Percentiles rank a stretch among this genome's conserved stretches.
Conservation (phyloP, 2,329 filamentous ascomycete species). For the Helminthosporium solani region DNA sequence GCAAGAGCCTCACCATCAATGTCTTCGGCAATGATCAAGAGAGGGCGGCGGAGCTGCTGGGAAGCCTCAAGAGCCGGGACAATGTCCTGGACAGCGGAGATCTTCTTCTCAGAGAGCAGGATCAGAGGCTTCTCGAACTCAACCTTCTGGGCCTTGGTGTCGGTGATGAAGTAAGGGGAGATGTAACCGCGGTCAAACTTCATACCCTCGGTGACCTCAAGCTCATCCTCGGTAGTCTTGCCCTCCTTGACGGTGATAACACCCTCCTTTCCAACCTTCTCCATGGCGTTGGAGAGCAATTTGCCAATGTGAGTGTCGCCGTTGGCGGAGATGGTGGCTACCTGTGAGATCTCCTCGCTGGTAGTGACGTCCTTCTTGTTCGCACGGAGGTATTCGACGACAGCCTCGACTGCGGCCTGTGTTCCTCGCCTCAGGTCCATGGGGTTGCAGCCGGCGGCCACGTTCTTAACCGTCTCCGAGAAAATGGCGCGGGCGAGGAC, state of each 20-base stretch:
- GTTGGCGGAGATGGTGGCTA: slow-evolving; percentile 97
- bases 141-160: slow-evolving; percentile 97
- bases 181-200: slow-evolving; percentile 98
- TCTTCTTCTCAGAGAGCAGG: slow-evolving; percentile 99
- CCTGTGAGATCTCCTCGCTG: slow-evolving; percentile 93
- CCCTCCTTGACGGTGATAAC: slow-evolving; percentile 99
- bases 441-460: slow-evolving; percentile 98
- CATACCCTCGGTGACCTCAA: slow-evolving; percentile 99
- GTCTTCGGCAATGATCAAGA: slow-evolving; percentile 98
- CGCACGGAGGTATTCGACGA: slow-evolving; percentile 88
- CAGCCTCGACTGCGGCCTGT: slow-evolving; percentile 91
- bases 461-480: slow-evolving; percentile 99
- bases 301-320: slow-evolving; percentile 93
- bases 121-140: slow-evolving; percentile 99
- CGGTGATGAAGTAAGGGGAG: slow-evolving; percentile 99
- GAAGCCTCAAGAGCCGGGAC: slow-evolving; percentile 97
- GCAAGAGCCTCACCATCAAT: slow-evolving; percentile 98
- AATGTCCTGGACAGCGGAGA: slow-evolving; percentile 98
- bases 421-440: slow-evolving; percentile 98
- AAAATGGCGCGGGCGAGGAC: slow-evolving; percentile 97
- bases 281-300: slow-evolving; percentile 97
- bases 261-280: slow-evolving; percentile 99
- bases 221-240: slow-evolving; percentile 96
- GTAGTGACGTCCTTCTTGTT: slow-evolving; percentile 99
- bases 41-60: slow-evolving; percentile 88